Percentiles rank a stretch among this genome's conserved stretches.
Conservation (phyloP, 192 early-diverging fungal species). For the Podila clonocystis region DNA sequence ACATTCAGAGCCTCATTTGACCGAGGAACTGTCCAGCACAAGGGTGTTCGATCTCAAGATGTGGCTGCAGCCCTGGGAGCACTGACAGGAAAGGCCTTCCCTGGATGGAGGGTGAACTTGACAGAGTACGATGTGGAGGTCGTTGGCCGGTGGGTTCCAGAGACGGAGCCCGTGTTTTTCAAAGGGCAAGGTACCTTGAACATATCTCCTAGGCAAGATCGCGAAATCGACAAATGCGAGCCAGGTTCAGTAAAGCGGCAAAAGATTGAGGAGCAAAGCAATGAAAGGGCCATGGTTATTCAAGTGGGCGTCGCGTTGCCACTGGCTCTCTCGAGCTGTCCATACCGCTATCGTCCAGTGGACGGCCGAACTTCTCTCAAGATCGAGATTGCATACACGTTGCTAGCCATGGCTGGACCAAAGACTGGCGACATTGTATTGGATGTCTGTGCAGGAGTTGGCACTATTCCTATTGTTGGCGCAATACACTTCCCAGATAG, state of each 20-base stretch:
- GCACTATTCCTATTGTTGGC: slow-evolving; percentile 52
- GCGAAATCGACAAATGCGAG: not conserved
- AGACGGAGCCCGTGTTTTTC: slow-evolving; percentile 5
- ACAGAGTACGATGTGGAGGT: slow-evolving; percentile 54
- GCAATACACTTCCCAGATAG: slow-evolving; percentile 47
- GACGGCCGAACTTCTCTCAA: slow-evolving; percentile 56
- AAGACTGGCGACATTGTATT: slow-evolving; percentile 54
- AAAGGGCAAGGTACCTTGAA: not conserved
- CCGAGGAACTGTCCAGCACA: slow-evolving; percentile 36
- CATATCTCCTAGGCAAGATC: not conserved
- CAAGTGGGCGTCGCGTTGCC: slow-evolving; percentile 36
- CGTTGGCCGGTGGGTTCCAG: slow-evolving; percentile 37
- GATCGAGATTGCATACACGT: slow-evolving; percentile 54
- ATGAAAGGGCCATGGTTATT: slow-evolving; percentile 5
- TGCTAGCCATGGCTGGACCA: slow-evolving; percentile 40
- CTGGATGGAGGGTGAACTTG: slow-evolving; percentile 55
- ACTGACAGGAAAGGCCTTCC: slow-evolving; percentile 22
- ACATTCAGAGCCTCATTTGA: slow-evolving; percentile 39
- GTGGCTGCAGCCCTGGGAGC: slow-evolving; percentile 34
- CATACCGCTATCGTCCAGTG: slow-evolving; percentile 50
- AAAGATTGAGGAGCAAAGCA: not conserved
- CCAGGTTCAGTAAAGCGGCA: not conserved
- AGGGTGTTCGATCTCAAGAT: slow-evolving; percentile 43
- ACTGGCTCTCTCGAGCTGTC: slow-evolving; percentile 22
- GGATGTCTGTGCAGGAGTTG: slow-evolving; percentile 58